phyloP scores from a whole-genome alignment of 2,329 filamentous ascomycete genomes.

The Ophiosphaerella narmari region DNA sequence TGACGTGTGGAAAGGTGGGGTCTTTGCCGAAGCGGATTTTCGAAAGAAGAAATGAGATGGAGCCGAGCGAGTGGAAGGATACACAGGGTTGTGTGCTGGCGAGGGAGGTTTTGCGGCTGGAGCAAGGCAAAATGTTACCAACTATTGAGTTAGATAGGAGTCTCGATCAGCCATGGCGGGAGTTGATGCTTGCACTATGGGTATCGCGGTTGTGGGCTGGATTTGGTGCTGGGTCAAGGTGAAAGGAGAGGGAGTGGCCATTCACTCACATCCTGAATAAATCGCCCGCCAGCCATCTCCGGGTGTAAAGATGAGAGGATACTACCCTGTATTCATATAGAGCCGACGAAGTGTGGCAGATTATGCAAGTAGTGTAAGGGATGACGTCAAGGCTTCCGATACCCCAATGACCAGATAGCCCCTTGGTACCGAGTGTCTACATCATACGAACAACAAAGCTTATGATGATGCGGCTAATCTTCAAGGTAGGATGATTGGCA shows the following conservation, averaged over 20 bases:
- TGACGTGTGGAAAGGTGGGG: constrained; percentile 28
- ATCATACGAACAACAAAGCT: too few relatives aligned
- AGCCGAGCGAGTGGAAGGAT: constrained; percentile 28
- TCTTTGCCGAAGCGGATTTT: constrained; percentile 7
- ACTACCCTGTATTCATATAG: too few relatives aligned
- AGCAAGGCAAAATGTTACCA: constrained; percentile 23
- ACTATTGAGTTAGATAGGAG: constrained; percentile 24
- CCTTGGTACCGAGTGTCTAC: too few relatives aligned
- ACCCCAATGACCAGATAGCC: too few relatives aligned
- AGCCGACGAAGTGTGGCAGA: too few relatives aligned
- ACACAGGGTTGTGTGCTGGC: constrained; percentile 22
- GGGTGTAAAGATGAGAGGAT: too few relatives aligned
- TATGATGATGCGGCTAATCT: too few relatives aligned
- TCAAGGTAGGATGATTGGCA: too few relatives aligned
- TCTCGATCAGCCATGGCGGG: constrained; percentile 29
- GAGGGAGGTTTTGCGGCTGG: constrained; percentile 22
- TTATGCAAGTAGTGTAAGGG: too few relatives aligned
- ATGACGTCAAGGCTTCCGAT: too few relatives aligned
- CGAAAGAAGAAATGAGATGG: constrained; percentile 19
- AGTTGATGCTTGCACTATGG: constrained; percentile 30
- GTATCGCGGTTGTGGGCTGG: constrained; percentile 30
- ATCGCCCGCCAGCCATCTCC: too few relatives aligned
- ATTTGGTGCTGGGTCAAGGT: constrained; percentile 19
- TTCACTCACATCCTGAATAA: too few relatives aligned
- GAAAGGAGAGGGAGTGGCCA: not conserved